Evolutionary conservation across 768 basidiomycete genomes (phyloP), one percentile per base, ranked within the genome.

Genomic region (Flagelloscypha sp.): DNA sequence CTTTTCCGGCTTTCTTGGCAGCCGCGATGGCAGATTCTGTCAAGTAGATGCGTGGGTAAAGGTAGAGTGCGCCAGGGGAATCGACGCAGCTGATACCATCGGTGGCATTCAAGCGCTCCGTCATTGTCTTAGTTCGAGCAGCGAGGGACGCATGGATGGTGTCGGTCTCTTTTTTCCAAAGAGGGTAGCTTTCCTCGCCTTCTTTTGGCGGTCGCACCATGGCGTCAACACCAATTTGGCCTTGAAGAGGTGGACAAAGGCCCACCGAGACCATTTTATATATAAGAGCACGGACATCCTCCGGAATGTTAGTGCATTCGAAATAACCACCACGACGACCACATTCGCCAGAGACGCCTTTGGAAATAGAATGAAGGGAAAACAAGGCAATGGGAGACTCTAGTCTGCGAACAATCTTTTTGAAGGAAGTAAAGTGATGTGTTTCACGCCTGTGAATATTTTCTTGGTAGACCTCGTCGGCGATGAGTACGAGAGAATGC

Each of bases 301-400:
- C 66, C 9, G 68, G 53, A 46, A 99, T 62, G 61, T 98, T 98
- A 42, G 74, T 71, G 54, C 81, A 78, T 61, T 99, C 94, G 48
- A 94, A 93, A 67, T 95, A 99, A 3, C 93, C 94, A 22, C 94
- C 94, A 31, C 95, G 74, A n/a, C 94, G 71, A 2, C 95, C 94
- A 56, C 95, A 99, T 61, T 99, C 94, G 40, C 94, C 94, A 24
- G 75, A 76, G 42, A 95, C 87, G 35, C 94, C 94, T 59, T 99
- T 99, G 38, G 88, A 93, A 55, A 94, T 94, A 36, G 86, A 90
- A 65, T 99, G 94, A 80, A 95, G 97, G 29, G 87, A 92, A 36
- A 99, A 66, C 54, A 99, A 78, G 28, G 87, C 77, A 38, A 92
- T 61, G 37, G 75, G 70, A n/a, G 82, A 84, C 35, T 72, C 56